Conservation (phyloP, 495 filamentous ascomycete species). For the Clavariopsis aquatica region DNA sequence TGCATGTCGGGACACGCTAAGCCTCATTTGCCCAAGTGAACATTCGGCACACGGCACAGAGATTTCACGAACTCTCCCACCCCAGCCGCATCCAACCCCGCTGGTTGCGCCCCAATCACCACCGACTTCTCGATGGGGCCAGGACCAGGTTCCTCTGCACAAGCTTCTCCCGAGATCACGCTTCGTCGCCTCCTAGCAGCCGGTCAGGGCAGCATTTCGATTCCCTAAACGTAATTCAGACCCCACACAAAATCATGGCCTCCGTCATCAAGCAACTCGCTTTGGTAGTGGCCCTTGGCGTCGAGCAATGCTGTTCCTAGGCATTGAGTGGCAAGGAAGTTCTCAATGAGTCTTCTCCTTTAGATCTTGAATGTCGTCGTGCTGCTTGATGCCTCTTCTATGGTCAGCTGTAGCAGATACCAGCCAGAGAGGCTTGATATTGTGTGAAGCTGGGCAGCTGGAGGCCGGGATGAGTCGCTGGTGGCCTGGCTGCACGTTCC, state of each 20-base stretch:
- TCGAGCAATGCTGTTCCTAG: background rate
- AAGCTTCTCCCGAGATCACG: constrained; percentile 1
- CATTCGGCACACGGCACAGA: constrained; percentile 4
- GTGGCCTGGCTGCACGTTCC: background rate
- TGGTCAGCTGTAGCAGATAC: background rate
- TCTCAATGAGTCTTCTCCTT: background rate
- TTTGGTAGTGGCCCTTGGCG: background rate
- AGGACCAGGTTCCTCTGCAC: background rate
- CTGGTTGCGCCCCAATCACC: constrained; percentile 21
- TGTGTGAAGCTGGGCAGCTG: background rate
- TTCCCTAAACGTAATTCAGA: constrained; percentile 9
- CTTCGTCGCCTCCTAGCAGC: background rate
- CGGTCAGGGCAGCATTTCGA: background rate
- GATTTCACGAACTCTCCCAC: background rate
- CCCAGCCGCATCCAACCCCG: background rate
- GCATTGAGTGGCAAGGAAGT: background rate
- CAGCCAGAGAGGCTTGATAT: background rate
- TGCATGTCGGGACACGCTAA: background rate
- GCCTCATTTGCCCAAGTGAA: background rate
- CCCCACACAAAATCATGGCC: background rate
- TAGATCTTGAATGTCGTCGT: too few species aligned
- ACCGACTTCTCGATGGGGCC: background rate
- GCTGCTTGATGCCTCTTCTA: too few species aligned
- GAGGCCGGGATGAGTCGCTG: background rate
- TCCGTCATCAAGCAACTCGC: background rate